Conservation (phyloP, 768 basidiomycete species). For the Lepiota subincarnata region DNA sequence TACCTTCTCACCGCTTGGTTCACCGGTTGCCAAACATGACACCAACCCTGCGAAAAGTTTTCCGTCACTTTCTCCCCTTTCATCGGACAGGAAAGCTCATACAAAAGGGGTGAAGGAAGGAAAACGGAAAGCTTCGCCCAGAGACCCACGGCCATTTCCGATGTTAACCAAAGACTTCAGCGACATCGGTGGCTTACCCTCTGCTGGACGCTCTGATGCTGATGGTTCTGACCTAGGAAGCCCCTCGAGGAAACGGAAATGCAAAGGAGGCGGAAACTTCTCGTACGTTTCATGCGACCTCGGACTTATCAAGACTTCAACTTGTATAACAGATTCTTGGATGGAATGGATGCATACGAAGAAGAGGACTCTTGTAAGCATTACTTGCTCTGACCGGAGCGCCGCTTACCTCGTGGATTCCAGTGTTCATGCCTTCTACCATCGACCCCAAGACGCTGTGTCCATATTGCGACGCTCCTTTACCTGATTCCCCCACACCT, state of each 20-base stretch:
- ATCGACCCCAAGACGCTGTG: conserved; percentile 69
- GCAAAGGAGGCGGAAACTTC: not conserved
- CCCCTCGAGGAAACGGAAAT: conserved; percentile 3
- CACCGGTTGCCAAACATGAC: not conserved
- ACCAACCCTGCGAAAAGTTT: not conserved
- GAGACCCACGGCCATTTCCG: conserved; percentile 13
- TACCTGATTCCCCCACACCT: conserved; percentile 62
- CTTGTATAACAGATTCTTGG: not conserved
- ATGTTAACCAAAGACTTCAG: conserved; percentile 10
- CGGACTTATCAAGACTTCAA: not conserved
- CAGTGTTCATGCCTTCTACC: conserved; percentile 48
- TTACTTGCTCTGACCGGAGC: not conserved
- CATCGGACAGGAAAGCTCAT: not conserved
- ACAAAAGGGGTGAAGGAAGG: not conserved
- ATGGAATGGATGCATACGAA: conserved; percentile 19
- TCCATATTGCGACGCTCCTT: conserved; percentile 73
- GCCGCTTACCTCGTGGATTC: not conserved
- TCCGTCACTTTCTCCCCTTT: conserved; percentile 7
- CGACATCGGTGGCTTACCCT: not conserved
- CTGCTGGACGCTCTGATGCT: not conserved
- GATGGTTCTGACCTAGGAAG: not conserved
- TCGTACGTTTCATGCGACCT: not conserved
- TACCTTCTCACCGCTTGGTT: conserved; percentile 1
- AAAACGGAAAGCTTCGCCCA: conserved; percentile 7
- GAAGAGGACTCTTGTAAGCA: conserved; percentile 39